Percentiles rank a stretch among this genome's conserved stretches.
Evolutionary conservation across 768 basidiomycete genomes (phyloP).

Genomic region (Coprinopsis sp.): DNA sequence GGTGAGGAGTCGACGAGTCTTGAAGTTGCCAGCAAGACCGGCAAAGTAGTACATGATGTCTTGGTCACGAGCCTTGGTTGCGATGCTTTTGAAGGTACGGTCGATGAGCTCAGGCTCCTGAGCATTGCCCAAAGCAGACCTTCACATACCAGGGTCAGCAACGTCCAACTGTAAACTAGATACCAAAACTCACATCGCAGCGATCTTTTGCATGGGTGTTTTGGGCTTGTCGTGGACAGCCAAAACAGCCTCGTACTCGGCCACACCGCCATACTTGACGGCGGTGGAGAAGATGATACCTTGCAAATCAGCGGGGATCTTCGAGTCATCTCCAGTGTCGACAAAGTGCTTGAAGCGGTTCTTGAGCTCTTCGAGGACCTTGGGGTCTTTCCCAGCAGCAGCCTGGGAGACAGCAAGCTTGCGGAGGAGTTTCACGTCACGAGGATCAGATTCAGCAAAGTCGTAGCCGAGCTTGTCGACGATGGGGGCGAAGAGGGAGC

Average conservation of each 20-base stretch:
- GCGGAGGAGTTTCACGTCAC: constrained; percentile 67
- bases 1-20: constrained; percentile 48
- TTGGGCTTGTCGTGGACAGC: constrained; percentile 65
- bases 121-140: constrained; percentile 61
- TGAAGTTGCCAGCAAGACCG: constrained; percentile 52
- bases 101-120: constrained; percentile 52
- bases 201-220: constrained; percentile 67
- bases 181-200: constrained; percentile 54
- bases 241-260: constrained; percentile 71
- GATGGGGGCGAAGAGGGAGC: constrained; percentile 64
- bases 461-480: constrained; percentile 78
- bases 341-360: constrained; percentile 68
- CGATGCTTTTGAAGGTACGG: constrained; percentile 59
- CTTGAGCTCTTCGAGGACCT: constrained; percentile 65
- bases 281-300: constrained; percentile 49
- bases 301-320: constrained; percentile 78
- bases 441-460: constrained; percentile 57
- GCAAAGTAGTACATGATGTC: constrained; percentile 63
- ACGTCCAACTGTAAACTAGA: neutral
- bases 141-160: constrained; percentile 21
- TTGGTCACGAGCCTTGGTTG: constrained; percentile 49
- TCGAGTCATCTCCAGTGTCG: constrained; percentile 67
- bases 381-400: constrained; percentile 23
- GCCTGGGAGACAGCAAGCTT: constrained; percentile 65
- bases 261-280: constrained; percentile 66